These are phyloP conservation scores for Croton setiger DNA, from an alignment of 441 rosid species.

Conservation along the genomic window DNA sequence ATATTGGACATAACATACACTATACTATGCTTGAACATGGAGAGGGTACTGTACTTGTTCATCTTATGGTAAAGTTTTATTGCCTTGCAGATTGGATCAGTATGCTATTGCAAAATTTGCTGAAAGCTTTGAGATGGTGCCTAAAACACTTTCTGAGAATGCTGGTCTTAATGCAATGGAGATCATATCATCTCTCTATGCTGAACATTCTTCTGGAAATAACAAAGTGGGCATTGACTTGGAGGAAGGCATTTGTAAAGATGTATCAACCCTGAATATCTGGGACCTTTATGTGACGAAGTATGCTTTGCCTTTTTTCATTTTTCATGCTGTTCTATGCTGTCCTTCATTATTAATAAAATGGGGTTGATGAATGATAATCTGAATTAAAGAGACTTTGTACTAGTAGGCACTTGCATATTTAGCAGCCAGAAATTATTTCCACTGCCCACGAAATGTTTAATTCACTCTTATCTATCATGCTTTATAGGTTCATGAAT, in stretches of 20 bases:
- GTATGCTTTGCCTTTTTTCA: conserved; percentile 32
- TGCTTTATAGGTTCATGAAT: not conserved
- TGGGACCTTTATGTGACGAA: conserved; percentile 97
- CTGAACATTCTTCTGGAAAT: conserved; percentile 92
- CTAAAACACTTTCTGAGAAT: conserved; percentile 92
- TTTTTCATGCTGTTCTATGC: not conserved
- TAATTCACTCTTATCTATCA: too few species aligned
- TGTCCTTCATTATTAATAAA: not conserved
- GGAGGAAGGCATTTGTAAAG: conserved; percentile 79
- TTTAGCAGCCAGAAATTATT: not conserved
- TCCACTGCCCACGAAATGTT: too few species aligned
- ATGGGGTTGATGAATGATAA: not conserved
- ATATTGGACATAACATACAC: not conserved
- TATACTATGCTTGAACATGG: too few species aligned
- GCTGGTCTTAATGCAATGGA: conserved; percentile 98
- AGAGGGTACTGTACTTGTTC: conserved; percentile 3
- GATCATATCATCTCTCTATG: conserved; percentile 86
- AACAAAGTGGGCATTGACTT: conserved; percentile 86
- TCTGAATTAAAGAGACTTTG: not conserved
- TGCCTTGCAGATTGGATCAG: conserved; percentile 86
- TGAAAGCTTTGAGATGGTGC: conserved; percentile 98
- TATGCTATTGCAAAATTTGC: conserved; percentile 96
- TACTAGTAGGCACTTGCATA: not conserved
- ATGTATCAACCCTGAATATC: conserved; percentile 55
- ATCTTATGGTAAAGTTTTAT: not conserved